These are phyloP conservation scores for Pseudocercospora macadamiae DNA, from an alignment of 2,329 filamentous ascomycete genomes.

Conservation along the genomic window DNA sequence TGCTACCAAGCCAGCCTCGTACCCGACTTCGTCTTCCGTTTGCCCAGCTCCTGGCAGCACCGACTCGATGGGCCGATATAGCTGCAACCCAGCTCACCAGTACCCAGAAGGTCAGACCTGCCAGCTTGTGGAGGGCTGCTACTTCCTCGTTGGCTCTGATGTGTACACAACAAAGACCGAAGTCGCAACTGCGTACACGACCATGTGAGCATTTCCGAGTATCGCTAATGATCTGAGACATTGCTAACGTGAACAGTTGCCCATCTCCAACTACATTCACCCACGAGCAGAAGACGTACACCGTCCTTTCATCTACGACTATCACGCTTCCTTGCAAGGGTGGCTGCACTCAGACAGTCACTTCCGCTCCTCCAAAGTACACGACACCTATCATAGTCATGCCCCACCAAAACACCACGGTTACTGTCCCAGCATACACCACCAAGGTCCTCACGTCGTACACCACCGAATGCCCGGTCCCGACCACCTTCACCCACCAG, in stretches of 20 bases:
- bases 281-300: constrained; percentile 68
- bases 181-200: constrained; percentile 66
- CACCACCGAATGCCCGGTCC: constrained; percentile 72
- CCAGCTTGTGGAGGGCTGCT: constrained; percentile 19
- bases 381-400: not conserved
- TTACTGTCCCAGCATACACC: constrained; percentile 25
- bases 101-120: constrained; percentile 27
- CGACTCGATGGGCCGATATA: constrained; percentile 12
- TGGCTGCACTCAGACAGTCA: constrained; percentile 3
- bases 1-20: not conserved
- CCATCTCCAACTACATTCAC: constrained; percentile 66
- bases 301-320: constrained; percentile 54
- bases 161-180: constrained; percentile 53
- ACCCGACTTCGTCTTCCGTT: constrained; percentile 2
- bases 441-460: constrained; percentile 67
- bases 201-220: constrained; percentile 72
- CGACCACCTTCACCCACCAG: constrained; percentile 67
- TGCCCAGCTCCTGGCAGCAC: constrained; percentile 13
- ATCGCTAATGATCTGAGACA: too few relatives aligned
- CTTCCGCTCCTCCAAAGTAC: not conserved
- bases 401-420: not conserved
- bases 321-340: constrained; percentile 26
- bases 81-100: constrained; percentile 24
- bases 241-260: too few relatives aligned
- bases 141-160: not conserved